phyloP scores from a whole-genome alignment of 257 asterid genomes.

The Fraxinus anomala region DNA sequence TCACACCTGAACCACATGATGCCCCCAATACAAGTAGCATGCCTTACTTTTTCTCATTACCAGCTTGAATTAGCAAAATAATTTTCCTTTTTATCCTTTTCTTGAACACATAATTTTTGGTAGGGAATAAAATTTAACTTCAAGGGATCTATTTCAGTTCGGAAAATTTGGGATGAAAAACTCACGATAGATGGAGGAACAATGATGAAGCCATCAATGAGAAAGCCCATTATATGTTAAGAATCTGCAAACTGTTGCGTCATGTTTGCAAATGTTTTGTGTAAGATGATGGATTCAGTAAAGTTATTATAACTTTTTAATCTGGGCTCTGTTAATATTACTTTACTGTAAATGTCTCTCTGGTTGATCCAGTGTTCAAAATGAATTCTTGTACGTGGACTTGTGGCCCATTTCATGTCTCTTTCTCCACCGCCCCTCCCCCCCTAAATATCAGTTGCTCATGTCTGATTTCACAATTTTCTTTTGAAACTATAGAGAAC shows the following conservation, averaged over 20 bases:
- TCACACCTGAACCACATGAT: neutral
- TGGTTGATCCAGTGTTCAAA: neutral
- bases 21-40: neutral
- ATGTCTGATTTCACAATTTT: neutral
- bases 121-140: neutral
- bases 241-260: neutral
- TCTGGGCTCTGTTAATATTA: neutral
- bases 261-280: neutral
- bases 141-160: neutral
- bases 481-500: neutral
- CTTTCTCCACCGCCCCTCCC: neutral
- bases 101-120: neutral
- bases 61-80: neutral
- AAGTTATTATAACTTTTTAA: neutral
- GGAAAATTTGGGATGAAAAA: neutral
- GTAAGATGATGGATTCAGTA: neutral
- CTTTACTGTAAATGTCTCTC: neutral
- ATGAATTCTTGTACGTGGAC: neutral
- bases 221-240: neutral
- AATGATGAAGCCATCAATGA: neutral
- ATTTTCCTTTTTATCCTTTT: neutral
- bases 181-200: neutral
- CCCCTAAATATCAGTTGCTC: constrained; percentile 1
- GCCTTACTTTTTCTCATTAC: neutral
- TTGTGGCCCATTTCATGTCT: neutral